Percentiles rank a stretch among this genome's conserved stretches.
phyloP scores from a whole-genome alignment of 805 yeast genomes.

The Yamadazyma tumulicola region DNA sequence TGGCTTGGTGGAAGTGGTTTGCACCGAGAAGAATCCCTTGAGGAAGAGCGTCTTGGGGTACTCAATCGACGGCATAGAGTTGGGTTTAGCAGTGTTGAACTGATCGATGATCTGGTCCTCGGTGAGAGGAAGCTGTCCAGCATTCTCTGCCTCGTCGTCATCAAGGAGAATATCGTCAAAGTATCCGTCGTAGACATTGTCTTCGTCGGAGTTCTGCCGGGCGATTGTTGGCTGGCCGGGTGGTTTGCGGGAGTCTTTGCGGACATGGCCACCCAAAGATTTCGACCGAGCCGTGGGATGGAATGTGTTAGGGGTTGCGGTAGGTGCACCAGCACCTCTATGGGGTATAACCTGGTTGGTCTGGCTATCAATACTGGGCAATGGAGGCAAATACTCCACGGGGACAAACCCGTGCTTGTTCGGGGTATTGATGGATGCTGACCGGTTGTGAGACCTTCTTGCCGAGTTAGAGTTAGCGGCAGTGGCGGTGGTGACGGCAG shows the following conservation, averaged over 20 bases:
- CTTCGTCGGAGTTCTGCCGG: conserved; percentile 44
- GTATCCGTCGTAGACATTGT: conserved; percentile 39
- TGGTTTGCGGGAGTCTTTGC: conserved; percentile 54
- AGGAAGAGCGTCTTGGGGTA: conserved; percentile 86
- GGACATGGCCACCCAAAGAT: conserved; percentile 73
- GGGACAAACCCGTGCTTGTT: conserved; percentile 40
- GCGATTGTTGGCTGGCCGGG: conserved; percentile 43
- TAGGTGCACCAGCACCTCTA: conserved; percentile 6
- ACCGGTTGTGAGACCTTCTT: conserved; percentile 23
- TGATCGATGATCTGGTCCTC: conserved; percentile 42
- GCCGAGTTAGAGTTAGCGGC: conserved; percentile 10
- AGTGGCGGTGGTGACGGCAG: conserved; percentile 9
- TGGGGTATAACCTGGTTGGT: conserved; percentile 19
- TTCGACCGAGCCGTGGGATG: conserved; percentile 90
- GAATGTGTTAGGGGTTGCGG: conserved; percentile 24
- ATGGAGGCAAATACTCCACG: conserved; percentile 42
- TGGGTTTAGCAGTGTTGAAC: conserved; percentile 56
- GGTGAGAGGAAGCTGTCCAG: conserved; percentile 32
- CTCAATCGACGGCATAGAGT: conserved; percentile 90
- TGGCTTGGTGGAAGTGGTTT: conserved; percentile 91
- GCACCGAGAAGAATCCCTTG: conserved; percentile 92
- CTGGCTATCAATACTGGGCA: conserved; percentile 36
- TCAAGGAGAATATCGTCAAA: conserved; percentile 56
- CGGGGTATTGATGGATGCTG: conserved; percentile 26
- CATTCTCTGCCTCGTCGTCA: conserved; percentile 27